Base-by-base conservation (phyloP, 2,329 filamentous ascomycete species). In the Zymoseptoria crescenta region DNA sequence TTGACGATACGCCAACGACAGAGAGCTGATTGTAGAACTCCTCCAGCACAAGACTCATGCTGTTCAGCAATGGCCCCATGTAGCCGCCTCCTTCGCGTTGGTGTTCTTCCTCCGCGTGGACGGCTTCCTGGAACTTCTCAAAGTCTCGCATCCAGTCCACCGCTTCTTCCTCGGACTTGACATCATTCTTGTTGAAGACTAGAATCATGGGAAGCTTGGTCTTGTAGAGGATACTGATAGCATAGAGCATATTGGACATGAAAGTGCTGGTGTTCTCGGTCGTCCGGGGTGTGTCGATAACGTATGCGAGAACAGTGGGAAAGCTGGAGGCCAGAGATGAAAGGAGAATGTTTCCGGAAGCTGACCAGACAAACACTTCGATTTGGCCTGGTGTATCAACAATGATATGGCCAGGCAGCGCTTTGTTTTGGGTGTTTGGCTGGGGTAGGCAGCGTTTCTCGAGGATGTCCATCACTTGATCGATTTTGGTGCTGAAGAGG, bases 111-210 rank as follows among this genome's bases (percentile, higher is more conserved):
- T 97, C 94, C 27, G 83, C 78, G 54, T 84, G 83, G 52, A 99
- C 79, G 0, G 95, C 93, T 16, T 84, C 84, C 73, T 97, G 94
- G 77, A 99, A 99, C 0, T 89, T 86, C 65, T 99, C 94, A 70
- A 96, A 99, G 74, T 99, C 93, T 5, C 92, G 96, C 94, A 99
- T 99, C 94, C 95, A 99, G 72, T 97, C 91, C 76, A 93, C 94
- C 1, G 92, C 94, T 27, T 84, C 83, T 0, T 91, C 90, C 71
- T 96, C 90, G 69, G 95, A 88, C 73, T 96, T 91, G 49, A 96
- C 91, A 70, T 99, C 94, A 0, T 92, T 96, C 79, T 99, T 99
- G 80, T 99, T 99, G 81, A 99, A 97, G 9, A 99, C 94, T 7
- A 99, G 79, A 56, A 99, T 95, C 94, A 99, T 99, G 24, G 94